phyloP scores from a whole-genome alignment of 2,329 filamentous ascomycete genomes.

The Aspergillus fumigatus region DNA sequence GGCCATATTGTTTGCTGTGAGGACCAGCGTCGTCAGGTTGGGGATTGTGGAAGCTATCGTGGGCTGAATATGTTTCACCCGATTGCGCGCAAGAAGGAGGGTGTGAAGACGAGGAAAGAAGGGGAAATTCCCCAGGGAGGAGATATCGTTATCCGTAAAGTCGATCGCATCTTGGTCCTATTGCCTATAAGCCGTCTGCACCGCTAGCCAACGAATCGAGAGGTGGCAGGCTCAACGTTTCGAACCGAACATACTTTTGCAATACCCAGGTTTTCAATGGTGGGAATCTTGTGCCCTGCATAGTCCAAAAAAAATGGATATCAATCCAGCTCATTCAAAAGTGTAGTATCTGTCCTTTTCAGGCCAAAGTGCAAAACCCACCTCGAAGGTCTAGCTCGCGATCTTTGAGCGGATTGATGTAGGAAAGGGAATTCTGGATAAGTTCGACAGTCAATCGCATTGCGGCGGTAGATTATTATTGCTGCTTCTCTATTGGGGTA shows the following conservation, averaged over 20 bases:
- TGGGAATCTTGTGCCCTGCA: conserved; percentile 95
- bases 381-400: conserved; percentile 98
- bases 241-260: conserved; percentile 64
- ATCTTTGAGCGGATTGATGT: conserved; percentile 98
- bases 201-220: not conserved
- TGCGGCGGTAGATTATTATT: conserved; percentile 23
- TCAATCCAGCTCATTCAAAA: conserved; percentile 73
- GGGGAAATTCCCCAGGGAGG: conserved; percentile 84
- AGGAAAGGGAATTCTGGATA: conserved; percentile 90
- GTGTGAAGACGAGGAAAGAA: conserved; percentile 83
- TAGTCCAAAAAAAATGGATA: conserved; percentile 55
- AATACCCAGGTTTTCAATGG: conserved; percentile 95
- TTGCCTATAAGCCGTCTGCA: not conserved
- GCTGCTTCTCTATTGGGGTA: conserved; percentile 10
- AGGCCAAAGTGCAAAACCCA: conserved; percentile 57
- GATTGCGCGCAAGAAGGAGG: conserved; percentile 84
- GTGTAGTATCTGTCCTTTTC: conserved; percentile 98
- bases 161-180: conserved; percentile 96
- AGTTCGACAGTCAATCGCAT: conserved; percentile 97
- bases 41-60: conserved; percentile 71
- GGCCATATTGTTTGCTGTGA: conserved; percentile 74
- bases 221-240: not conserved
- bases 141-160: conserved; percentile 96
- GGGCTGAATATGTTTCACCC: conserved; percentile 75
- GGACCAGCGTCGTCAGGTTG: conserved; percentile 73